phyloP scores from a whole-genome alignment of 208 protist species.

The Endotrypanum monterogeii region DNA sequence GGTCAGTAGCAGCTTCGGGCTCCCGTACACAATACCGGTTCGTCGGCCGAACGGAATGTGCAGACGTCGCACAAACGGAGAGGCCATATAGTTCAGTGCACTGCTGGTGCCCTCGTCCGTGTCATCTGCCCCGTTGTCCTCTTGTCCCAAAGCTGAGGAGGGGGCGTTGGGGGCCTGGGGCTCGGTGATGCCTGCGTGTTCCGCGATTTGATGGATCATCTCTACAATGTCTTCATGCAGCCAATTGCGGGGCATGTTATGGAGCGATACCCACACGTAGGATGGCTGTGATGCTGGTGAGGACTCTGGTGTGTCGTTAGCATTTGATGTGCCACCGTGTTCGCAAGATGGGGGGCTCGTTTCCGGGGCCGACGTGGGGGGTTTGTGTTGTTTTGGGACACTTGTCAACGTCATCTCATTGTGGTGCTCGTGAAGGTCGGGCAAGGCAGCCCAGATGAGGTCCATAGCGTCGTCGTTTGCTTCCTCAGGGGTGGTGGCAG shows the following conservation, averaged over 20 bases:
- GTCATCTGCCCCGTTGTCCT: not conserved
- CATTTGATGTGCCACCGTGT: not conserved
- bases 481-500: not conserved
- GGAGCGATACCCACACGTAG: slow-evolving; percentile 48
- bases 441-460: slow-evolving; percentile 21
- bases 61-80: slow-evolving; percentile 67
- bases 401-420: not conserved
- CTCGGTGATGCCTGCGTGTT: slow-evolving; percentile 57
- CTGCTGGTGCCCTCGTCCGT: slow-evolving; percentile 34
- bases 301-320: not conserved
- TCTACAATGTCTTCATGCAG: slow-evolving; percentile 83
- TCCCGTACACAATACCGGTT: slow-evolving; percentile 79
- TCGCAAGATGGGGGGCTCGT: not conserved
- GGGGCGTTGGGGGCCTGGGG: slow-evolving; percentile 9
- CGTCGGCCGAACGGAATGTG: slow-evolving; percentile 83
- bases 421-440: not conserved
- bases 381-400: not conserved
- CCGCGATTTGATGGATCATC: slow-evolving; percentile 78
- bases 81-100: slow-evolving; percentile 36
- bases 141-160: not conserved
- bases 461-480: slow-evolving; percentile 22
- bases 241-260: slow-evolving; percentile 82
- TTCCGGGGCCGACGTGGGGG: not conserved
- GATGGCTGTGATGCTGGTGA: not conserved
- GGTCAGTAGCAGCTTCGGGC: slow-evolving; percentile 61